Base-by-base conservation (phyloP, 305 asterid genomes). In the Fraxinus sp. region DNA sequence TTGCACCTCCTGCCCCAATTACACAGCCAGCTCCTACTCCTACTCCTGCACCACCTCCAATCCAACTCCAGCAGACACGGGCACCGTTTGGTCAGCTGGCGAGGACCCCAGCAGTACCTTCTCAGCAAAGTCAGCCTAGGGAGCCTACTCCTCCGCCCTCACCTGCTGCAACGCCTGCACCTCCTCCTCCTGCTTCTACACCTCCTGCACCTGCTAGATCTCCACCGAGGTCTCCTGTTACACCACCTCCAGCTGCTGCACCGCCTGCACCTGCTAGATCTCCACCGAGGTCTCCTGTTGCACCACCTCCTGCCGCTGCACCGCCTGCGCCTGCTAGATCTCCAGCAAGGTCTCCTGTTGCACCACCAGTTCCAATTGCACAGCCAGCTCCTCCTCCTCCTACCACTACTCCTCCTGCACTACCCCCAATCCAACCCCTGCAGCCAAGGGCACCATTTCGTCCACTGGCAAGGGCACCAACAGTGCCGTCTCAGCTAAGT, bases 101-200 rank as follows among this genome's bases (percentile, higher is more conserved):
- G 76, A 85, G 93, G 86, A 86, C 89, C 4, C 80, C 74, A 13
- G 22, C 84, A 74, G 13, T 22, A 28, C 14, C 30, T 5, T 7
- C 71, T 62, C 71, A 7, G 30, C 6, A 9, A 7, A 62, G 83
- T 73, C 89, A 79, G 73, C 64, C 76, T 66, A 85, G 20, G 16
- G 83, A 78, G 20, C 83, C 89, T 37, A 9, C 79, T 4, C 71
- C 84, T 28, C 83, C 81, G 11, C 84, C 35, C n/a, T 13, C 73
- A 7, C 68, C 66, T 14, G 26, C 89, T 8, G 41, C 81, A 33
- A 76, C 84, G 7, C 24, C 26, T 18, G 52, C 49, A 14, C 80
- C 82, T 73, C 72, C 80, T 33, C 9, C 83, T 33, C 14, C 83
- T 18, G 33, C 16, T 41, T 13, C 52, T 41, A 14, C 62, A 11